phyloP scores from a whole-genome alignment of 73 alveolate genomes.

The Paramecium bursaria region DNA sequence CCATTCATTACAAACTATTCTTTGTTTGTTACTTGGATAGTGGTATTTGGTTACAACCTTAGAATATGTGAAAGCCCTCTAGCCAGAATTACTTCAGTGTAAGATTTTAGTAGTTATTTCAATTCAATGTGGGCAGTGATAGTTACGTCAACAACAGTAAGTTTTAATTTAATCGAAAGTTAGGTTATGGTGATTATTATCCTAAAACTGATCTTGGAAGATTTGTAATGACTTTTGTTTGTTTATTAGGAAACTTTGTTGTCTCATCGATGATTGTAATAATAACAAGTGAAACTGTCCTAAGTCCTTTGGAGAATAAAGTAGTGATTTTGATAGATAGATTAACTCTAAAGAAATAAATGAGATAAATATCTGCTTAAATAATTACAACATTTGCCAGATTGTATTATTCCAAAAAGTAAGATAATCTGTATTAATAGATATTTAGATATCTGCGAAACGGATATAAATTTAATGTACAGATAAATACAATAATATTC shows the following conservation, averaged over 20 bases:
- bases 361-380: constrained; percentile 62
- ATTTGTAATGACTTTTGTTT: constrained; percentile 85
- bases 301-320: constrained; percentile 55
- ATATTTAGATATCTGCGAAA: constrained; percentile 14
- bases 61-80: constrained; percentile 80
- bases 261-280: constrained; percentile 92
- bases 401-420: constrained; percentile 47
- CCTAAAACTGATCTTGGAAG: constrained; percentile 97
- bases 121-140: constrained; percentile 94
- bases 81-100: neutral
- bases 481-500: constrained; percentile 39
- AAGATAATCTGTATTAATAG: neutral
- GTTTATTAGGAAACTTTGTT: constrained; percentile 93
- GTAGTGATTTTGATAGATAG: constrained; percentile 60
- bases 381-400: constrained; percentile 54
- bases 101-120: constrained; percentile 53
- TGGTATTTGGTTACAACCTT: constrained; percentile 74
- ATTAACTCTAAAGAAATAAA: constrained; percentile 52
- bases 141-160: constrained; percentile 92
- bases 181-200: constrained; percentile 97
- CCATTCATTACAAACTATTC: constrained; percentile 69
- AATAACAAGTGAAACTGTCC: constrained; percentile 71
- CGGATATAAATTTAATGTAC: neutral
- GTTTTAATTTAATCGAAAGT: too few species aligned
- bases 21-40: constrained; percentile 67